Evolutionary conservation across 116 monocot species (phyloP).

Genomic region (Cymodocea nodosa): DNA sequence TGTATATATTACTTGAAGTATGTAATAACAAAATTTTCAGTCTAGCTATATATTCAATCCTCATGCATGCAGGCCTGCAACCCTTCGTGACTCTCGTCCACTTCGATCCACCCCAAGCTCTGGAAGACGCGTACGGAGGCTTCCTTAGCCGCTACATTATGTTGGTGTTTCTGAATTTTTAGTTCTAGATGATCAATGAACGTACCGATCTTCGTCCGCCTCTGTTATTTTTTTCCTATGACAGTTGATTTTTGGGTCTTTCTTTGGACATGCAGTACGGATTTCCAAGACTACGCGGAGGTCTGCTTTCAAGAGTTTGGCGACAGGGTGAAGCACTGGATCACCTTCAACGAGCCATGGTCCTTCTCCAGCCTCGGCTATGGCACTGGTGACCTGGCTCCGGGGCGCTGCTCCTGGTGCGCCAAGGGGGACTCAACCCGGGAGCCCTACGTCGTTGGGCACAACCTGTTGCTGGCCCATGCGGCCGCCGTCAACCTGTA

Average conservation of each 20-base stretch:
- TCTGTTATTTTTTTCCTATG: no score
- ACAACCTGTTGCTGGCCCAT: conserved; percentile 19
- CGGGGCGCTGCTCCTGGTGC: conserved; percentile 12
- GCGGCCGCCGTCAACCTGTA: conserved; percentile 7
- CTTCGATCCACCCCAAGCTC: conserved; percentile 27
- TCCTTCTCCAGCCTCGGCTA: background rate
- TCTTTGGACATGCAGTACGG: background rate
- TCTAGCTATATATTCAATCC: no score
- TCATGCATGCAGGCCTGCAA: conserved; percentile 20
- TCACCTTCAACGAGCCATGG: conserved; percentile 22
- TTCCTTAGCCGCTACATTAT: conserved; percentile 24
- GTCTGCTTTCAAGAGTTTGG: conserved; percentile 21
- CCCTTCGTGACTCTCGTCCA: conserved; percentile 35
- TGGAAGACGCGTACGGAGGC: conserved; percentile 32
- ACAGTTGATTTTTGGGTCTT: no score
- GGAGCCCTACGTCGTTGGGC: conserved; percentile 16
- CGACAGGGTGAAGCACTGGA: conserved; percentile 22
- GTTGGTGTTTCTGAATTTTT: no score
- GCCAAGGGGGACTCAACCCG: background rate
- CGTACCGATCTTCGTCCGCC: no score
- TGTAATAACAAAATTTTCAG: no score
- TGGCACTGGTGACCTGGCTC: background rate
- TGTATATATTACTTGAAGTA: no score
- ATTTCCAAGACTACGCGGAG: conserved; percentile 11
- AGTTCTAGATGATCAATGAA: no score